Base-by-base conservation (phyloP, 805 yeast genomes). In the Starmerella kuoi region DNA sequence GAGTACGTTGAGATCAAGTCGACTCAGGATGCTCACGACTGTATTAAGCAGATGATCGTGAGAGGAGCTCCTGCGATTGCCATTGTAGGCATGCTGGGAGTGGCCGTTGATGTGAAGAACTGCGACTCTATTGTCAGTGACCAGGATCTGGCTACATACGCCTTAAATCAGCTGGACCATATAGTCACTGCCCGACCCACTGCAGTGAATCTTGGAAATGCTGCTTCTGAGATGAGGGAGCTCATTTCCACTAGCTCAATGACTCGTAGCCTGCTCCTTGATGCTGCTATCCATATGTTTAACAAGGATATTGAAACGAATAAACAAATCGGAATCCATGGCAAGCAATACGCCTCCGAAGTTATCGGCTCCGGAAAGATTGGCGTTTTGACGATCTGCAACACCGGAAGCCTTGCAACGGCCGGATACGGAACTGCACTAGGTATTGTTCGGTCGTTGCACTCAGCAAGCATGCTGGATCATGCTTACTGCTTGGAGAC, bases 41-140 rank as follows among this genome's bases (percentile, higher is more conserved):
- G 82, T n/a, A 88, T 88, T 60, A 78, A 76, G 56, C 69, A 69
- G 44, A 88, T 88, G 98, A 86, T 83, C 55, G 96, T 93, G 4
- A 71, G 98, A 59, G 98, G 98, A 30, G 98, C 98, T 0, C 98
- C 98, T 0, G 97, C 97, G 1, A 88, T 88, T 57, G 96, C 96
- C 48, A 83, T 88, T 44, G 96, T 88, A 2, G 97, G 95, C 4
- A 77, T 86, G 1, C 70, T 87, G 46, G 74, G 95, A 2, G 72
- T 88, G 3, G 78, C 83, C 2, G 76, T 81, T n/a, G 95, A 88
- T 50, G 61, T 74, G 3, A 62, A 61, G 42, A 54, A 54, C 56
- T 14, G 14, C 14, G 28, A 9, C 14, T 11, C 28, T 11, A 54
- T 55, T 43, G 15, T 57, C 55, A 18, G 37, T 12, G 41, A 25